Base-by-base conservation (phyloP, 2,329 filamentous ascomycete genomes). In the Venturia oleaginea region DNA sequence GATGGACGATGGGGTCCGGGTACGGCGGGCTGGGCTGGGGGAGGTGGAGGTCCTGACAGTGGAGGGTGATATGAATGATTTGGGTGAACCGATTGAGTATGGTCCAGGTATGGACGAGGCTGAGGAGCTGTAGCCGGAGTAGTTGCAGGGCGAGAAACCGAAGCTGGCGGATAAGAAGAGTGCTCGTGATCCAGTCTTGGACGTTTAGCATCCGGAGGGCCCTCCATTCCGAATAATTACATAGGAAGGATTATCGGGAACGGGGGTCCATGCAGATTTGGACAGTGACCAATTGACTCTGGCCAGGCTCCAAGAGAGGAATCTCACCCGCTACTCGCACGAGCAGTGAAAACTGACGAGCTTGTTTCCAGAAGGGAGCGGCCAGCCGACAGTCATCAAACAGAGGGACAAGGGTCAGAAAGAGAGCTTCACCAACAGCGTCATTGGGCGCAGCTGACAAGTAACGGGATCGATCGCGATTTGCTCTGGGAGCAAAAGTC, bases 141-240 rank as follows among this genome's bases (percentile, higher is more conserved):
- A 17, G 64, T 40, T 7, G 59, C 32, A 42, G 64, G 42, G 59
- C 38, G 59, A 62, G 43, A 24, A 54, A 59, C 38, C n/a, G 34
- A 42, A 65, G 54, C 64, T 63, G 54, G 38, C 19, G 57, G 54
- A 37, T 43, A 60, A 11, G 54, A 42, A 30, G 63, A 11, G 32
- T 30, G 55, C 43, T 63, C 63, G 40, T 60, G 57, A 34, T 64
- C 63, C 51, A 59, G 54, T n/a, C 63, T 54, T 27, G 54, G 54
- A 60, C 63, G 63, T 64, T 64, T 64, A 38, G 63, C 57, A 59
- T 64, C 55, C 30, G 40, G 55, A 64, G 19, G 32, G 43, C 42
- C 62, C 7, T 63, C 62, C 62, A 63, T 63, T n/a, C 48, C 34
- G 51, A 51, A 43, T 13, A 15, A 55, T 40, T 37, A 63, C 62